These are phyloP conservation scores for Suillus discolor DNA, from an alignment of 768 basidiomycete species.

Conservation along the genomic window DNA sequence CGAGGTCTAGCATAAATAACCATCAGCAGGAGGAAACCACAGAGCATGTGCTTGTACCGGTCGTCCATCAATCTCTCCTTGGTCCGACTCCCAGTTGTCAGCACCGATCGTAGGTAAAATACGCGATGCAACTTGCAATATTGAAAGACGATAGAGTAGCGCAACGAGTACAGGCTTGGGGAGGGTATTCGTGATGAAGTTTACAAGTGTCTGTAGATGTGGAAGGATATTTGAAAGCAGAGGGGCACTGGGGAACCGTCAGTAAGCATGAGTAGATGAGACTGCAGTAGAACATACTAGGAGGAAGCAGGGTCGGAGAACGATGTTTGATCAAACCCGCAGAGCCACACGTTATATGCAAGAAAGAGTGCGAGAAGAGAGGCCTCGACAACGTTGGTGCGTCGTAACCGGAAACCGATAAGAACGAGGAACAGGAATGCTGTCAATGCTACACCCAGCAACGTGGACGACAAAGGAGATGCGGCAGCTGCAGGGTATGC, in stretches of 20 bases:
- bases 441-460: slow-evolving; percentile 86
- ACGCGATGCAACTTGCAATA: slow-evolving; percentile 79
- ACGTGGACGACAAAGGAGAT: slow-evolving; percentile 84
- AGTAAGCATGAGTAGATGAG: slow-evolving; percentile 9
- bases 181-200: slow-evolving; percentile 83
- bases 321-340: slow-evolving; percentile 76
- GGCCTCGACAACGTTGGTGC: slow-evolving; percentile 93
- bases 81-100: slow-evolving; percentile 75
- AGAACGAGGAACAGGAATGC: slow-evolving; percentile 88
- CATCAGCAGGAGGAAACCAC: background rate
- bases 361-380: slow-evolving; percentile 86
- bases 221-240: slow-evolving; percentile 79
- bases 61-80: slow-evolving; percentile 61
- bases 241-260: slow-evolving; percentile 54
- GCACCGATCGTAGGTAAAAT: slow-evolving; percentile 85
- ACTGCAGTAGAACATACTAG: slow-evolving; percentile 54
- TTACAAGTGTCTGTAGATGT: slow-evolving; percentile 75
- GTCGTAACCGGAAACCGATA: slow-evolving; percentile 86
- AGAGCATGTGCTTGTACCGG: slow-evolving; percentile 49
- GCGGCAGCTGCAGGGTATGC: slow-evolving; percentile 82
- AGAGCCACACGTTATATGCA: slow-evolving; percentile 90
- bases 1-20: slow-evolving; percentile 56
- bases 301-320: slow-evolving; percentile 74
- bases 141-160: slow-evolving; percentile 76
- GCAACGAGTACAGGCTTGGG: slow-evolving; percentile 84